phyloP scores from a whole-genome alignment of 176 grass and related monocot genomes.

The Oryza meyeriana region DNA sequence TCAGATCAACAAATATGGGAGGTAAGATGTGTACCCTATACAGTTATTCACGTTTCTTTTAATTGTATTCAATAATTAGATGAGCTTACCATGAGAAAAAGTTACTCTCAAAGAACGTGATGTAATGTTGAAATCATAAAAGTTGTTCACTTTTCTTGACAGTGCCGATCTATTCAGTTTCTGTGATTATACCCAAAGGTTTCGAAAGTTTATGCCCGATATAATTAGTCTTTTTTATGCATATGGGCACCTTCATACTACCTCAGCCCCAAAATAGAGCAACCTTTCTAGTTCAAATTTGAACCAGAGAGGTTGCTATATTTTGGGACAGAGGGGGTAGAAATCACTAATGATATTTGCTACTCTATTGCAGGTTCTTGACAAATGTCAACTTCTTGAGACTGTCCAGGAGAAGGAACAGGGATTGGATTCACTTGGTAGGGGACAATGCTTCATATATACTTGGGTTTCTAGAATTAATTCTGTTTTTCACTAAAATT shows the following conservation, averaged over 20 bases:
- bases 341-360: not conserved
- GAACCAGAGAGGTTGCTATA: too few relatives aligned
- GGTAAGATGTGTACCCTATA: conserved; percentile 38
- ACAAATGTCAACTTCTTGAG: conserved; percentile 91
- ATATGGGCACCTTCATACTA: not conserved
- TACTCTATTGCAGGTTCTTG: conserved; percentile 54
- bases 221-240: not conserved
- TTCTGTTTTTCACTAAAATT: not conserved
- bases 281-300: too few relatives aligned
- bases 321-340: too few relatives aligned
- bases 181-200: not conserved
- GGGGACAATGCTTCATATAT: not conserved
- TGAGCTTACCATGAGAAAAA: conserved; percentile 4
- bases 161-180: not conserved
- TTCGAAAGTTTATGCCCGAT: not conserved
- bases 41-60: not conserved
- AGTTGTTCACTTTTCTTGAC: not conserved
- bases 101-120: not conserved
- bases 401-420: conserved; percentile 76
- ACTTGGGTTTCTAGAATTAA: not conserved
- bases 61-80: not conserved
- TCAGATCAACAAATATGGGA: conserved; percentile 82
- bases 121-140: conserved; percentile 12
- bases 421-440: conserved; percentile 77
- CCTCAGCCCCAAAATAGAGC: too few relatives aligned